Evolutionary conservation across 805 yeast species (phyloP), one percentile per base, ranked within the genome.

Genomic region (Ogataea trehaloabstinens): DNA sequence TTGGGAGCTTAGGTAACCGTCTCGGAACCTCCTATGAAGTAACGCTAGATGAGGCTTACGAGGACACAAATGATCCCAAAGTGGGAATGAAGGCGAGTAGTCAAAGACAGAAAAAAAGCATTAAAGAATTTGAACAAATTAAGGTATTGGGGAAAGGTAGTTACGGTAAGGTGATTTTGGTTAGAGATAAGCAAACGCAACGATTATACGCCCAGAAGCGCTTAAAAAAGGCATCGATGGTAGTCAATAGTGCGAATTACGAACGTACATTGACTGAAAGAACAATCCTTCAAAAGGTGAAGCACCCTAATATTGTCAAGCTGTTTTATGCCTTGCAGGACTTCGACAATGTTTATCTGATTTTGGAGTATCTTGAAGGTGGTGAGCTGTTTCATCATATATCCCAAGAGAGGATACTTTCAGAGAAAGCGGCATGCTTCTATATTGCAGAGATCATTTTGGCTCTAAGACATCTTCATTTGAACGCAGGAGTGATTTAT

Each of bases 111-210:
- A 45, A 46, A 17, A 53, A 51, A 34, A 54, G 36, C 0, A 54
- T 63, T 18, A 50, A 54, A n/a, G 95, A 88, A 55, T 88, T 89
- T 52, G 79, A 74, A 49, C 84, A 85, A 2, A 61, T 89, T 5
- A 82, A 78, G 48, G 93, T 87, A 0, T 66, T 88, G 5, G 96
- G 96, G 0, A 75, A 80, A 36, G 96, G 96, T 3, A 88, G 95
- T 2, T 88, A 85, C 50, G 96, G 96, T 3, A 87, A 85, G 56
- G 96, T 88, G 3, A 64, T 85, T 6, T 64, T 88, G 17, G 96
- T 88, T 1, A 76, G 78, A 35, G 89, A 88, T 55, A 67, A 60
- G 37, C 45, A 63, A 17, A 75, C 85, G 0, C 82, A 82, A 0
- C 74, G 74, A 48, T 61, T 88, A 8, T 89, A 76, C 62, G 96